Conservation (phyloP, 352 stramenopile genomes). For the Globisporangium sylvaticum region DNA sequence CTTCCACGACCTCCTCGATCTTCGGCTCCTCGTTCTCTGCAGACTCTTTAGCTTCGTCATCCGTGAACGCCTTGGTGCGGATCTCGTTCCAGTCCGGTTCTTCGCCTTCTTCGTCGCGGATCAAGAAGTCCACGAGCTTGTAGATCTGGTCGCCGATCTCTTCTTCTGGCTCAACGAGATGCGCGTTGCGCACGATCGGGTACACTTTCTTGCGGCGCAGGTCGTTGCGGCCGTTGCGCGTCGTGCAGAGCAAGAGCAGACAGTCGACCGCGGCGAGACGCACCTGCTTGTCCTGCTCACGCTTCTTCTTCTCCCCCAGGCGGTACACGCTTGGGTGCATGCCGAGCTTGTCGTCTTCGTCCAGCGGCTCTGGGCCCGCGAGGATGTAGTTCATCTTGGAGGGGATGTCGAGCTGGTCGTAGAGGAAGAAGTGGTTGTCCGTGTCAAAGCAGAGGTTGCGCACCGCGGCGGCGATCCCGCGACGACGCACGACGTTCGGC, state of each 20-base stretch:
- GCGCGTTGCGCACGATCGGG: conserved; percentile 78
- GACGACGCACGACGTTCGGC: conserved; percentile 76
- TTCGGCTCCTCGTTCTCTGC: neutral
- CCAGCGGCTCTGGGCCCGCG: conserved; percentile 65
- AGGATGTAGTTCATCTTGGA: conserved; percentile 78
- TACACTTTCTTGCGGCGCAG: conserved; percentile 86
- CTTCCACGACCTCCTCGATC: neutral
- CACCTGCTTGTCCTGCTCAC: conserved; percentile 70
- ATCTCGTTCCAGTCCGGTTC: conserved; percentile 82
- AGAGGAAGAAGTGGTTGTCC: conserved; percentile 87
- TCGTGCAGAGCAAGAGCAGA: conserved; percentile 75
- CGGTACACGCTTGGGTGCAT: conserved; percentile 78
- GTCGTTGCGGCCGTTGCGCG: conserved; percentile 69
- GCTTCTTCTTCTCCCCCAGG: conserved; percentile 80
- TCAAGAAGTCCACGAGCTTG: conserved; percentile 87
- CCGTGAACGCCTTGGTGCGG: conserved; percentile 56
- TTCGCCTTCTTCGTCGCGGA: conserved; percentile 83
- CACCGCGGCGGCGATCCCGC: conserved; percentile 56
- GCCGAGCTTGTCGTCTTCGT: conserved; percentile 74
- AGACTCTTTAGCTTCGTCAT: conserved; percentile 29
- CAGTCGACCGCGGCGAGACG: conserved; percentile 69
- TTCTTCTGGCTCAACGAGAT: conserved; percentile 76
- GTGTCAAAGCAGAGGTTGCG: conserved; percentile 88
- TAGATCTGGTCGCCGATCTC: conserved; percentile 86
- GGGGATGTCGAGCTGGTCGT: conserved; percentile 80